phyloP scores from a whole-genome alignment of 352 stramenopile genomes.

The Pythium brassicae region DNA sequence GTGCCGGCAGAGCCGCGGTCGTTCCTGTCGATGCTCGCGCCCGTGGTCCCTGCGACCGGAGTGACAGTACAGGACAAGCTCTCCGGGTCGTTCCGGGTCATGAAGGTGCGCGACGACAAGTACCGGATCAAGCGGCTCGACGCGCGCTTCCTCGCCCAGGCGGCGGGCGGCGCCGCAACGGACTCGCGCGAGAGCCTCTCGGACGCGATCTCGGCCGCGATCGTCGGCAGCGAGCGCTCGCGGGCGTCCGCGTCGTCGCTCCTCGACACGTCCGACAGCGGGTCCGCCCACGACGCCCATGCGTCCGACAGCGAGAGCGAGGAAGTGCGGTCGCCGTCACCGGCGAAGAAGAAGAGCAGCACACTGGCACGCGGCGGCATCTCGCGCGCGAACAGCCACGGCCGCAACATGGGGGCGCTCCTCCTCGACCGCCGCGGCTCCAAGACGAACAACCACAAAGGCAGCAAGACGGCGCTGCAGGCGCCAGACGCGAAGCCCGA shows the following conservation, averaged over 20 bases:
- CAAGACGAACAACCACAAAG: conserved; percentile 29
- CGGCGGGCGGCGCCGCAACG: conserved; percentile 9
- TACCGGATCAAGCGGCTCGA: conserved; percentile 57
- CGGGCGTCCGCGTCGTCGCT: conserved; percentile 7
- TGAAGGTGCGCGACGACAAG: conserved; percentile 56
- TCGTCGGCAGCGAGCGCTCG: conserved; percentile 17
- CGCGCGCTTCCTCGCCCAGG: conserved; percentile 36
- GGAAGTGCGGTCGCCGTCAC: conserved; percentile 39
- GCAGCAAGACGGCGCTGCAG: conserved; percentile 10
- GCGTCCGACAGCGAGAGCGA: conserved; percentile 22
- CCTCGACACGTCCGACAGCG: conserved; percentile 10
- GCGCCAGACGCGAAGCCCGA: conserved; percentile 7
- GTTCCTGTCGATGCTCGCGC: conserved; percentile 41
- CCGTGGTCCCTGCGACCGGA: conserved; percentile 38
- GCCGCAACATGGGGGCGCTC: conserved; percentile 20
- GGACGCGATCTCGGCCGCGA: conserved; percentile 34
- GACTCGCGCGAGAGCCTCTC: conserved; percentile 22
- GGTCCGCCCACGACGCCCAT: conserved; percentile 20
- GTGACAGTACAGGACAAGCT: conserved; percentile 68
- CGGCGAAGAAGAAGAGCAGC: conserved; percentile 55
- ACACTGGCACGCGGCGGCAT: conserved; percentile 24
- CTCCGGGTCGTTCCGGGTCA: conserved; percentile 60
- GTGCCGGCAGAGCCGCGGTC: conserved; percentile 55
- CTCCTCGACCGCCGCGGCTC: conserved; percentile 36
- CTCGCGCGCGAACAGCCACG: conserved; percentile 31